Base-by-base conservation (phyloP, 208 protist species). In the Wallacemonas sp. region DNA sequence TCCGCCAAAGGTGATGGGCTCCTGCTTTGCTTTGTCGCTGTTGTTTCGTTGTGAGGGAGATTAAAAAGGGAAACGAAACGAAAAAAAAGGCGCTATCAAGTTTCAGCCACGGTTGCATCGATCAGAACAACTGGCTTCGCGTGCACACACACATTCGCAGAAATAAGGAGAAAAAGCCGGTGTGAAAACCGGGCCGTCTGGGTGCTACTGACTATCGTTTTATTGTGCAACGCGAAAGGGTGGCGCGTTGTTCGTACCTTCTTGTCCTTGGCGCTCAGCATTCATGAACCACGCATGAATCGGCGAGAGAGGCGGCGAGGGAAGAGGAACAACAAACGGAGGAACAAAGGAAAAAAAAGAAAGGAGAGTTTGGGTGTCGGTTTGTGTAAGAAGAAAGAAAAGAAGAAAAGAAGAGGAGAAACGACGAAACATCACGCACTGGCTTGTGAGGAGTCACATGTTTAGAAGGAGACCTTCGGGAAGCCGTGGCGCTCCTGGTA, bases 401-500 rank as follows among this genome's bases (percentile, higher is more conserved):
- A 41, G 36, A 41, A 41, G 14, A 41, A 54, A 49, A 66, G 32
- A 54, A 57, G 18, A 26, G 44, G 44, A 49, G 10, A 49, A 16
- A 16, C n/a, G n/a, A n/a, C n/a, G n/a, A n/a, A n/a, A n/a, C n/a
- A 18, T 22, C 18, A 29, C 42, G 57, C 45, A 25, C 33, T 50
- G 14, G 1, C 57, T 12, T 8, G 16, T 16, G 11, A 7, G 16
- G 10, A 3, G n/a, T 46, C 45, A 50, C 45, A 50, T 41, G 10
- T 14, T 32, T 75, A 89, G 45, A 68, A 83, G 11, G 28, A 72
- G 28, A 92, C 74, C 49, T 70, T 72, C 10, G 87, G 87, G 41
- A 69, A 89, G 7, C 84, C 87, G 25, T 69, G 69, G 32, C 89
- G 79, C 68, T 93, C 89, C 61, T 79, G 36, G 74, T 92, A 93